These are phyloP conservation scores for Paramecium pentaurelia DNA, from an alignment of 73 alveolate genomes.

Conservation along the genomic window DNA sequence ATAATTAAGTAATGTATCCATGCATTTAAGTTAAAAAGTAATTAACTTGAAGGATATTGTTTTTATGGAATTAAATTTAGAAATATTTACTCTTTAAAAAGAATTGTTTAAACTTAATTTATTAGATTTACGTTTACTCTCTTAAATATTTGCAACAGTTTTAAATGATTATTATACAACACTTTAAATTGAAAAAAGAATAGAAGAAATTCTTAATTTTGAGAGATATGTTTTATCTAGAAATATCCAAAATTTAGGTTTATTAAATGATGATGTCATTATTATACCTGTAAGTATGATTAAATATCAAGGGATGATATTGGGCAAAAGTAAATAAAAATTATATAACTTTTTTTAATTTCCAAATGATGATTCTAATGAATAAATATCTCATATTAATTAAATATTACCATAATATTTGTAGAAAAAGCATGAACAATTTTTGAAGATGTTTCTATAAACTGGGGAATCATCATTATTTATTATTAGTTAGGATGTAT, in stretches of 20 bases:
- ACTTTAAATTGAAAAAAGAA: neutral
- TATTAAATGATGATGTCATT: neutral
- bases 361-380: neutral
- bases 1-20: neutral
- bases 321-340: neutral
- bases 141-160: neutral
- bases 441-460: neutral
- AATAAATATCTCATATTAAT: neutral
- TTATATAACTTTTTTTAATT: neutral
- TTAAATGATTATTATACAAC: slow-evolving; percentile 20
- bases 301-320: neutral
- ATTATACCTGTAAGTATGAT: neutral
- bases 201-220: neutral
- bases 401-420: neutral
- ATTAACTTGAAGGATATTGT: neutral
- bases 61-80: neutral
- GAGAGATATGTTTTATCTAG: neutral
- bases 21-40: neutral
- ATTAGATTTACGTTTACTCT: neutral
- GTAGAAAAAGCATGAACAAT: neutral
- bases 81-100: neutral
- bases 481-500: neutral
- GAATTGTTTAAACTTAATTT: neutral
- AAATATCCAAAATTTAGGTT: neutral
- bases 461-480: slow-evolving; percentile 7